phyloP scores from a whole-genome alignment of 257 asterid species.

The Fraxinus quadrangulata region DNA sequence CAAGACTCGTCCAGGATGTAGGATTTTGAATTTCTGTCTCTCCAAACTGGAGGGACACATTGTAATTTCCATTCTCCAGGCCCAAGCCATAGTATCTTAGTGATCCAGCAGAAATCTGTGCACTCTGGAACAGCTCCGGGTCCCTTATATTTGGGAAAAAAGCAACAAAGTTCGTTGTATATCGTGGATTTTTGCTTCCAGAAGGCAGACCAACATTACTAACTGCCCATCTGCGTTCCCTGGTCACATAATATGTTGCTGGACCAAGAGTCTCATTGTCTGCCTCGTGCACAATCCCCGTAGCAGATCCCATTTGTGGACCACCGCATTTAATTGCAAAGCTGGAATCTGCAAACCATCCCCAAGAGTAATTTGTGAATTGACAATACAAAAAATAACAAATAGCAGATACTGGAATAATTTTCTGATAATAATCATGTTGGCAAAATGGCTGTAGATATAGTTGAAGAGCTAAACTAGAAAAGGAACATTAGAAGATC shows the following conservation, averaged over 20 bases:
- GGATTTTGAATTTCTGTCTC: constrained; percentile 46
- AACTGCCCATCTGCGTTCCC: constrained; percentile 44
- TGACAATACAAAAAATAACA: too few species aligned
- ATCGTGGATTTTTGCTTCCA: constrained; percentile 28
- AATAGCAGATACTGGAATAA: too few species aligned
- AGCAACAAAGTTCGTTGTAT: too few species aligned
- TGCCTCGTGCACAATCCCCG: constrained; percentile 29
- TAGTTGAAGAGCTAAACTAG: too few species aligned
- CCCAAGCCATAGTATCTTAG: constrained; percentile 82
- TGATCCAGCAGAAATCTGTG: constrained; percentile 75
- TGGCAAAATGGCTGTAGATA: too few species aligned
- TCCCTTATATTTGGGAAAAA: constrained; percentile 24
- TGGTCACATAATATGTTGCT: constrained; percentile 37
- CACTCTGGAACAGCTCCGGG: constrained; percentile 57
- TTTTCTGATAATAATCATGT: too few species aligned
- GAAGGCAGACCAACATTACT: constrained; percentile 47
- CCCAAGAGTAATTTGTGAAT: background rate
- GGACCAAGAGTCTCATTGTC: constrained; percentile 41
- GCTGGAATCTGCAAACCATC: constrained; percentile 33
- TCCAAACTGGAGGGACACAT: constrained; percentile 65
- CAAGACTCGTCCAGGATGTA: constrained; percentile 59
- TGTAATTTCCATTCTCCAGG: constrained; percentile 79
- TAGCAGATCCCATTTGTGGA: constrained; percentile 29
- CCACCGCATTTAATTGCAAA: constrained; percentile 53
- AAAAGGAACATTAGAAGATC: too few species aligned